Percentiles rank a stretch among this genome's conserved stretches.
These are phyloP conservation scores for Botryotinia calthae DNA, from an alignment of 2,329 filamentous ascomycete genomes.

Conservation along the genomic window DNA sequence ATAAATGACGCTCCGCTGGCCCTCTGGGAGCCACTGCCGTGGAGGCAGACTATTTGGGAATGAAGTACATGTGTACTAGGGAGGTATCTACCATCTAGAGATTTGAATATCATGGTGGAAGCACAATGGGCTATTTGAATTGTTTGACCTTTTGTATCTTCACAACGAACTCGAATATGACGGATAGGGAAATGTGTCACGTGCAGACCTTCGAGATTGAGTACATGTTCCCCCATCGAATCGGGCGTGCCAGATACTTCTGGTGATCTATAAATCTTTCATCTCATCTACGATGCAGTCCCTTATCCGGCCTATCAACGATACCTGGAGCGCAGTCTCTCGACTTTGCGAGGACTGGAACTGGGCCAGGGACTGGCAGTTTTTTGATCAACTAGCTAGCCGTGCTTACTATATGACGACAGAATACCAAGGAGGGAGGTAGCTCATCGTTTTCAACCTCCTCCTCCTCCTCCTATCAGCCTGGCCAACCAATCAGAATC, in stretches of 20 bases:
- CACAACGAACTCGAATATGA: neutral
- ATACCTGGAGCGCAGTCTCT: neutral
- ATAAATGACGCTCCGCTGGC: neutral
- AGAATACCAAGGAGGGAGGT: neutral
- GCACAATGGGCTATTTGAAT: neutral
- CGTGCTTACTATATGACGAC: slow-evolving; percentile 2
- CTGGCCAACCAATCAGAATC: neutral
- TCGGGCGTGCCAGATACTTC: neutral
- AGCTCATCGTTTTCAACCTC: neutral
- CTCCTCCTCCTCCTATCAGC: neutral
- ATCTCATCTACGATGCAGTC: neutral
- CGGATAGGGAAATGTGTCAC: neutral
- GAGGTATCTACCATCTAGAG: neutral
- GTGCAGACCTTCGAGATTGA: neutral
- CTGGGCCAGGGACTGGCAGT: neutral
- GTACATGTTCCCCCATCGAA: neutral
- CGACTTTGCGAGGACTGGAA: neutral
- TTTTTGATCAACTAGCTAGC: neutral
- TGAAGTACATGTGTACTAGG: neutral
- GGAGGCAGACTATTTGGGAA: neutral
- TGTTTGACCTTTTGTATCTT: neutral
- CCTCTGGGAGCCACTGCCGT: slow-evolving; percentile 4
- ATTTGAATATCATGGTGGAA: neutral
- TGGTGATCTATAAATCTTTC: neutral
- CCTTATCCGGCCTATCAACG: neutral